Percentiles rank a stretch among this genome's conserved stretches.
Conservation (phyloP, 139 green algal genomes). For the Volvox reticuliferus region DNA sequence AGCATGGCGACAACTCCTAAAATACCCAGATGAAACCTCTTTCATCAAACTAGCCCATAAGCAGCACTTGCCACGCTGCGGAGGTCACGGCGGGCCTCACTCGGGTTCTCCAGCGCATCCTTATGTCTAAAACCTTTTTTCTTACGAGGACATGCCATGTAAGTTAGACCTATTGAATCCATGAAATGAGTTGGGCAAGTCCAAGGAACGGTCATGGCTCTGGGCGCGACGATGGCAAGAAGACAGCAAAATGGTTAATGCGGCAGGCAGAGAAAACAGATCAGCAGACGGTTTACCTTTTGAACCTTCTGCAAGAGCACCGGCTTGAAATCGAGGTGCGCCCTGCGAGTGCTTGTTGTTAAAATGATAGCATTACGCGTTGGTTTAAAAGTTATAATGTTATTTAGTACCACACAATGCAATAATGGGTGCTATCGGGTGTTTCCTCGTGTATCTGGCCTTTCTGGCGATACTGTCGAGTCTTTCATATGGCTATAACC, state of each 20-base stretch:
- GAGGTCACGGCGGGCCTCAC: no score
- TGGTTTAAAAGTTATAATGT: background rate
- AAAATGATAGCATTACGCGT: background rate
- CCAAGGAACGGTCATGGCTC: background rate
- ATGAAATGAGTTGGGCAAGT: background rate
- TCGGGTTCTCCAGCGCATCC: no score
- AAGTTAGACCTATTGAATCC: background rate
- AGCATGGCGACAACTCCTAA: no score
- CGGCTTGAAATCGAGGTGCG: constrained; percentile 5
- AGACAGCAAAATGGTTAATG: constrained; percentile 10
- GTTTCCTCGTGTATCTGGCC: background rate
- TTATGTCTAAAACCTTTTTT: no score
- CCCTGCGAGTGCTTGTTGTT: background rate
- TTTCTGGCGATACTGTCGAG: background rate
- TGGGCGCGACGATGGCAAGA: background rate
- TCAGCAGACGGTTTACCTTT: background rate
- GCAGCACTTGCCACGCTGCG: no score
- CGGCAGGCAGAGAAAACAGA: background rate
- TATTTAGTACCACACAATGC: background rate
- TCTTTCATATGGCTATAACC: background rate
- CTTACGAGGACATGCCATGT: no score
- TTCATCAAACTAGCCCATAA: no score
- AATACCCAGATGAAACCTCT: no score
- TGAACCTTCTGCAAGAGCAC: constrained; percentile 11
- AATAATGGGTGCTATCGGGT: background rate